These are phyloP conservation scores for Tilletia horrida DNA, from an alignment of 1,284 basidiomycete species.

Conservation along the genomic window DNA sequence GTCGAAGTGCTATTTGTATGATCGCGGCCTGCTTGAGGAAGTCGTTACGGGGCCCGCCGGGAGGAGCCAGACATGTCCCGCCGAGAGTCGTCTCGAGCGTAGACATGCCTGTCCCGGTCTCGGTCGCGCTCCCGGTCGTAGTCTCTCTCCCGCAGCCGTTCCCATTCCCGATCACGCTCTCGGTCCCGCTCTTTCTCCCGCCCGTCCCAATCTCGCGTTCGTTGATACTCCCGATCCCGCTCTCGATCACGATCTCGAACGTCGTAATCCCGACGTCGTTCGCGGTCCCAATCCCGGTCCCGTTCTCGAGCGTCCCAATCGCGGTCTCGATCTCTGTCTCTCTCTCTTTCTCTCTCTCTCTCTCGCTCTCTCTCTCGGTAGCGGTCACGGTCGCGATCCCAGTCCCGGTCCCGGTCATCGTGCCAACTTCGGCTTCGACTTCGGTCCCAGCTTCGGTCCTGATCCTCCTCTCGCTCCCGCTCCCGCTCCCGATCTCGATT, in stretches of 20 bases:
- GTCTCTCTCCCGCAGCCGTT: too few species aligned
- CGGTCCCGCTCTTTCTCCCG: background rate
- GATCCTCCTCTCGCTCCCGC: background rate
- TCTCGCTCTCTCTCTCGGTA: background rate
- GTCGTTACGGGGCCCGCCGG: too few species aligned
- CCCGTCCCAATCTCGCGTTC: background rate
- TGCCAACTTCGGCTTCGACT: background rate
- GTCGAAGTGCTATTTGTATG: too few species aligned
- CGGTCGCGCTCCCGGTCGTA: too few species aligned
- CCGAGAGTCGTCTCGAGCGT: too few species aligned
- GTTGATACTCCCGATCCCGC: background rate
- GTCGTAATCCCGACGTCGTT: too few species aligned
- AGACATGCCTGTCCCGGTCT: too few species aligned
- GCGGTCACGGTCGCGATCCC: background rate
- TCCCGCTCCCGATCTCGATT: background rate
- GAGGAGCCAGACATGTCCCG: too few species aligned
- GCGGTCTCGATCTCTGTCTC: background rate
- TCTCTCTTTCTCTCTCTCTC: background rate
- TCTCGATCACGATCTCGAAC: background rate
- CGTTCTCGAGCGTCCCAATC: background rate
- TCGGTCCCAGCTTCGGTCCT: background rate
- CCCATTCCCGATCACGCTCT: background rate
- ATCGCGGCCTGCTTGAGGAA: too few species aligned
- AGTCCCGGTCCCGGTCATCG: background rate
- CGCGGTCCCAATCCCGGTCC: background rate